A percentile compares a stretch with the other conserved stretches of the same genome.
Evolutionary conservation across 495 filamentous ascomycete species (phyloP).

Genomic region (Astrocystis sublimbata): DNA sequence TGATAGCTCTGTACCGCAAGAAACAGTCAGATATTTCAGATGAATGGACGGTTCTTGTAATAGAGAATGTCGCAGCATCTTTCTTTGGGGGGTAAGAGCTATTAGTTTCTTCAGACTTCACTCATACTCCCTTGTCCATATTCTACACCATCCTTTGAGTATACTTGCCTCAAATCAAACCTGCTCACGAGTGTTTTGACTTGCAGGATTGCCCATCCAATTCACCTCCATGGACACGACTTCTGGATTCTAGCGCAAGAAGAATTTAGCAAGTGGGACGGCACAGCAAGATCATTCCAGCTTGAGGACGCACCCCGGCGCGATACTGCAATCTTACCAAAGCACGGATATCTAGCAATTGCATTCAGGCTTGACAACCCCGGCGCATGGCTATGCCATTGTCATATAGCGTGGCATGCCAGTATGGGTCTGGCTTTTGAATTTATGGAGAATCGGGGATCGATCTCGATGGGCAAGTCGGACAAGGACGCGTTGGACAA

Average conservation of each 20-base stretch:
- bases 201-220: background rate
- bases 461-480: too few relatives aligned
- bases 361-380: slow-evolving; percentile 51
- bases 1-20: too few relatives aligned
- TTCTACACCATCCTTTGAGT: slow-evolving; percentile 21
- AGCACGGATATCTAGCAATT: slow-evolving; percentile 38
- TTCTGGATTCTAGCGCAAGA: background rate
- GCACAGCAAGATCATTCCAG: background rate
- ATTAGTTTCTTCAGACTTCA: too few relatives aligned
- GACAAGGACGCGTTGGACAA: too few relatives aligned
- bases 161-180: background rate
- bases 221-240: background rate
- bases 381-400: slow-evolving; percentile 50
- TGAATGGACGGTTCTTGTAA: too few relatives aligned
- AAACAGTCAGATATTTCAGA: too few relatives aligned
- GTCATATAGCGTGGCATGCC: slow-evolving; percentile 52
- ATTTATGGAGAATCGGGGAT: too few relatives aligned
- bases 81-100: too few relatives aligned
- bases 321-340: slow-evolving; percentile 44
- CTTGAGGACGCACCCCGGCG: slow-evolving; percentile 5
- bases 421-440: slow-evolving; percentile 38
- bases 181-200: background rate
- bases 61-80: too few relatives aligned
- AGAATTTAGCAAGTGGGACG: too few relatives aligned
- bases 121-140: too few relatives aligned